These are phyloP conservation scores for Apiospora pterosperma DNA, from an alignment of 2,329 filamentous ascomycete species.

Conservation along the genomic window DNA sequence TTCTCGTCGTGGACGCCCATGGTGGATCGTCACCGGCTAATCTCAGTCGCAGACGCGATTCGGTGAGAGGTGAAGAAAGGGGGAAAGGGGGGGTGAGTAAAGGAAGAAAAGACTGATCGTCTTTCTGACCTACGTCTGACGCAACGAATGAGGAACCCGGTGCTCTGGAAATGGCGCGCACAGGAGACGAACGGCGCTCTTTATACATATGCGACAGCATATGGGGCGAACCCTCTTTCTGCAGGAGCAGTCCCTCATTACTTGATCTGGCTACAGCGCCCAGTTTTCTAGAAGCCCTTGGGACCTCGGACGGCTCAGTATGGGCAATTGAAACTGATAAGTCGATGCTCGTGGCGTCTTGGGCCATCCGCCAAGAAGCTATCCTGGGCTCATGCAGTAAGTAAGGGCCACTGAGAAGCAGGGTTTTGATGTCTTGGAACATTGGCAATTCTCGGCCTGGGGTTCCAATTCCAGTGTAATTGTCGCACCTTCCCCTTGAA, in stretches of 20 bases:
- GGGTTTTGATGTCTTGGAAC: neutral
- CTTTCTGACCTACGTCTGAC: neutral
- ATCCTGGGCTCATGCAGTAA: neutral
- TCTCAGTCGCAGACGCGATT: neutral
- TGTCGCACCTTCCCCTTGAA: neutral
- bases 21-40: neutral
- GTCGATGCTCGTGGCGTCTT: neutral
- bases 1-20: neutral
- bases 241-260: neutral
- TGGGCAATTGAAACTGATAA: neutral
- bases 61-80: neutral
- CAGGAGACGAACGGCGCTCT: neutral
- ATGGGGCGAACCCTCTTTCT: neutral
- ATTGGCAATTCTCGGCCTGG: neutral
- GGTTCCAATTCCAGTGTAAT: neutral
- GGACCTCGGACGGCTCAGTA: neutral
- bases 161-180: neutral
- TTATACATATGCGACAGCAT: neutral
- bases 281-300: neutral
- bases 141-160: neutral
- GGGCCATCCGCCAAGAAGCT: neutral
- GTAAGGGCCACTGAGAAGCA: neutral
- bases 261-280: neutral
- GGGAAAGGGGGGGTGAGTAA: neutral
- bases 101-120: neutral